phyloP scores from a whole-genome alignment of 1,284 basidiomycete genomes.

The Sporisorium reilianum region DNA sequence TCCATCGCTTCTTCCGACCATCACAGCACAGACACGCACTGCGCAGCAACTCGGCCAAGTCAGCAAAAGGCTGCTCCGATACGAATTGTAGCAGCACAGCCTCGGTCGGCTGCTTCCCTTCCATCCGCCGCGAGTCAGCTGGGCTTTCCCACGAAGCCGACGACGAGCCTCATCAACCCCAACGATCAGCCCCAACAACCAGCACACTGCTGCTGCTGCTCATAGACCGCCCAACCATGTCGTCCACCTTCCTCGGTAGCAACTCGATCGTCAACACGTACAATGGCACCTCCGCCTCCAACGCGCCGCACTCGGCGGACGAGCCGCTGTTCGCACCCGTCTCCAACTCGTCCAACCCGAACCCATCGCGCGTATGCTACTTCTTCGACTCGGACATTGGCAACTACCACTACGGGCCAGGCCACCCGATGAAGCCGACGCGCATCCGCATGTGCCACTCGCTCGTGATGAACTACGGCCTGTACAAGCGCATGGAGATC shows the following conservation, averaged over 20 bases:
- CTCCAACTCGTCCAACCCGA: conserved; percentile 46
- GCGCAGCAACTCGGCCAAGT: too few relatives aligned
- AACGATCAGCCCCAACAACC: too few relatives aligned
- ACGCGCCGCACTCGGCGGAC: conserved; percentile 15
- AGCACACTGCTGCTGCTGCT: too few relatives aligned
- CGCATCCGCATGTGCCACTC: conserved; percentile 99
- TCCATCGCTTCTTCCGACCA: conserved; percentile 5
- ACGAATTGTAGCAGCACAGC: not conserved
- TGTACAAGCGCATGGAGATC: conserved; percentile 72
- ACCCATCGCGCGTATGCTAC: conserved; percentile 66
- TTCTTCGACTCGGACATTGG: conserved; percentile 92
- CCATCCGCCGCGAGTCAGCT: not conserved
- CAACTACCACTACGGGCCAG: conserved; percentile 97
- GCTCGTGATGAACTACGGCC: conserved; percentile 98
- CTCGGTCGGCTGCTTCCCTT: not conserved
- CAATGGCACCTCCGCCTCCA: conserved; percentile 21
- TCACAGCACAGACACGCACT: not conserved
- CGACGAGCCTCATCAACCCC: too few relatives aligned
- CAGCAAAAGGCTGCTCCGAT: not conserved
- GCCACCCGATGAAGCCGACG: conserved; percentile 74
- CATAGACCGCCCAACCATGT: conserved; percentile 35
- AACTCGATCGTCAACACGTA: conserved; percentile 48
- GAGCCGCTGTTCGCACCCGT: conserved; percentile 54
- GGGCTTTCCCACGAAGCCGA: too few relatives aligned
- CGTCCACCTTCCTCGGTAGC: conserved; percentile 48